These are phyloP conservation scores for Avena insularis DNA, from an alignment of 176 grass and related monocot species.

Conservation along the genomic window DNA sequence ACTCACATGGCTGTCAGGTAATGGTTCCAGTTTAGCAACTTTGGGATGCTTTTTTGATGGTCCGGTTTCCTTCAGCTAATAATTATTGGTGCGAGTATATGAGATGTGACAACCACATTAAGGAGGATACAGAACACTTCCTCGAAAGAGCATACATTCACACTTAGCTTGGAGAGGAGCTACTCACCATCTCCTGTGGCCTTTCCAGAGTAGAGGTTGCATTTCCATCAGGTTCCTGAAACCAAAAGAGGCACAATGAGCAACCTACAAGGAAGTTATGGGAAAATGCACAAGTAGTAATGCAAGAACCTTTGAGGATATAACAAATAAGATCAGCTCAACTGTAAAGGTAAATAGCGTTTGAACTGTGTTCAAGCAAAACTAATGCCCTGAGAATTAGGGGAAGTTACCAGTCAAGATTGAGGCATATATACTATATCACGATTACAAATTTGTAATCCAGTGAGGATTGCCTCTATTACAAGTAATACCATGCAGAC, in stretches of 20 bases:
- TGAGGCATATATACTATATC: background rate
- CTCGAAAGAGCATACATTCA: background rate
- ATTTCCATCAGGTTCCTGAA: conserved; percentile 84
- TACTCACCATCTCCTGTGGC: conserved; percentile 55
- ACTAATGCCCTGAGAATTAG: conserved; percentile 18
- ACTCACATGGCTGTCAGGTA: conserved; percentile 60
- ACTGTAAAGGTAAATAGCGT: background rate
- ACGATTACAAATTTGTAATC: conserved; percentile 10
- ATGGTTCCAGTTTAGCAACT: conserved; percentile 38
- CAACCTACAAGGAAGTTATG: conserved; percentile 9
- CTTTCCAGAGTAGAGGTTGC: conserved; percentile 54
- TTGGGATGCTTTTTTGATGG: conserved; percentile 47
- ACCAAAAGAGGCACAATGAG: conserved; percentile 7
- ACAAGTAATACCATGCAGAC: background rate
- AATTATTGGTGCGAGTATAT: conserved; percentile 17
- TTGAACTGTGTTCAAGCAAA: background rate
- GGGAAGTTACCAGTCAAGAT: background rate
- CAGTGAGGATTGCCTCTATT: background rate
- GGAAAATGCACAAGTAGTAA: conserved; percentile 4
- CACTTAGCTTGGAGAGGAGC: background rate
- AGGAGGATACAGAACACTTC: background rate
- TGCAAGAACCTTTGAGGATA: background rate
- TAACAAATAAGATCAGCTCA: conserved; percentile 8
- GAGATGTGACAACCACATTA: background rate
- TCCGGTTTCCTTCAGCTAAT: conserved; percentile 51